phyloP scores from a whole-genome alignment of 2,329 filamentous ascomycete species.

The Epichloe scottii region DNA sequence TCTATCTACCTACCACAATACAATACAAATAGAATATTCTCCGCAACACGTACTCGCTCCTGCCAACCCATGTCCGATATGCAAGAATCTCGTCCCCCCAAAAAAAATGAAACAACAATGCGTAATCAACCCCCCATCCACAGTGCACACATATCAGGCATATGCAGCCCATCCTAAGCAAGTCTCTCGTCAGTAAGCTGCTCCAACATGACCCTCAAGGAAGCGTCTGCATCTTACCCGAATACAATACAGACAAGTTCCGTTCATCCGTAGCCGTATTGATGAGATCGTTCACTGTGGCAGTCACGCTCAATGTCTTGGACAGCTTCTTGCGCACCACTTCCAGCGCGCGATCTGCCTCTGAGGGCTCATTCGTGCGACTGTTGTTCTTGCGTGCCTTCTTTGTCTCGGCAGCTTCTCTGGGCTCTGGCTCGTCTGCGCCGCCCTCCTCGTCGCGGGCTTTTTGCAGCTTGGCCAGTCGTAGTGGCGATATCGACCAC shows the following conservation, averaged over 20 bases:
- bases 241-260: constrained; percentile 84
- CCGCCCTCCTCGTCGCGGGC: constrained; percentile 36
- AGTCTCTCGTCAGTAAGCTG: constrained; percentile 11
- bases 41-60: neutral
- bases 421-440: constrained; percentile 24
- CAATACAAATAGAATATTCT: neutral
- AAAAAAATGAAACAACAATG: neutral
- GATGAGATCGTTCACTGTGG: constrained; percentile 93
- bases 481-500: constrained; percentile 74
- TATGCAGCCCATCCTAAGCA: constrained; percentile 33
- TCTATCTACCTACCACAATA: neutral
- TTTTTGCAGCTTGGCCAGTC: constrained; percentile 52
- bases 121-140: neutral
- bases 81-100: neutral
- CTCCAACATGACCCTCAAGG: neutral
- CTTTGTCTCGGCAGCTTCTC: constrained; percentile 27
- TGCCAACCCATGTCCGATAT: neutral
- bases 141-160: constrained; percentile 18
- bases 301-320: constrained; percentile 85
- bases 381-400: constrained; percentile 22
- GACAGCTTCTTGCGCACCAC: constrained; percentile 93
- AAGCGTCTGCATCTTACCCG: constrained; percentile 35
- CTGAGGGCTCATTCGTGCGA: constrained; percentile 45
- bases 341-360: constrained; percentile 83
- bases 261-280: constrained; percentile 89